Percentiles rank a stretch among this genome's conserved stretches.
These are phyloP conservation scores for Talaromyces ruber DNA, from an alignment of 495 filamentous ascomycete genomes.

Conservation along the genomic window DNA sequence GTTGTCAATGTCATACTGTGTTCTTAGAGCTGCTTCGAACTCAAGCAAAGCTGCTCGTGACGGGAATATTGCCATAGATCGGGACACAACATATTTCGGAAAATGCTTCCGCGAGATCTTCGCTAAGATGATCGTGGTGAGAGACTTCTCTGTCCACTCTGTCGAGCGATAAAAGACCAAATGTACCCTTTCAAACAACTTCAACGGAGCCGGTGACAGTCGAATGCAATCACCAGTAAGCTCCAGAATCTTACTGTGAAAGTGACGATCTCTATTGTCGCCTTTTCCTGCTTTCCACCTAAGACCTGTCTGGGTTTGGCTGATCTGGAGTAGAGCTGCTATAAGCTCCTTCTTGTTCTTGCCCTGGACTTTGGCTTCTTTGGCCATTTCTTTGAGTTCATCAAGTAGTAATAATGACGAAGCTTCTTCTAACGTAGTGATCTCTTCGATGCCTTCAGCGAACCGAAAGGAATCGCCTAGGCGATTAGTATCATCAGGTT, in stretches of 20 bases:
- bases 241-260: constrained; percentile 66
- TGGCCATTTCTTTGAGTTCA: constrained; percentile 77
- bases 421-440: constrained; percentile 78
- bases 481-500: constrained; percentile 33
- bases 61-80: constrained; percentile 80
- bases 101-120: constrained; percentile 83
- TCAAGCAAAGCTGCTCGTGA: constrained; percentile 69
- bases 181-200: constrained; percentile 88
- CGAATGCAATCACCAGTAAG: constrained; percentile 78
- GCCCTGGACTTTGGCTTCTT: constrained; percentile 77
- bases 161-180: constrained; percentile 94
- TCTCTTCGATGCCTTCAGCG: constrained; percentile 67
- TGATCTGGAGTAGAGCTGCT: constrained; percentile 58
- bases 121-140: constrained; percentile 90
- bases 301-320: constrained; percentile 64
- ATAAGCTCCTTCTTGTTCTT: constrained; percentile 84
- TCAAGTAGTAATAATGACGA: constrained; percentile 72
- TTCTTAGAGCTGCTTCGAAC: constrained; percentile 79
- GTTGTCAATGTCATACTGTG: constrained; percentile 74
- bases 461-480: constrained; percentile 57
- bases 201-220: constrained; percentile 63
- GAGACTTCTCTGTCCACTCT: constrained; percentile 94
- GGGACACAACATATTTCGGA: constrained; percentile 81
- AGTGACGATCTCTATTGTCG: constrained; percentile 50
- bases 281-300: constrained; percentile 49